phyloP scores from a whole-genome alignment of 768 basidiomycete genomes.

The Sporobolomyces phaffii region DNA sequence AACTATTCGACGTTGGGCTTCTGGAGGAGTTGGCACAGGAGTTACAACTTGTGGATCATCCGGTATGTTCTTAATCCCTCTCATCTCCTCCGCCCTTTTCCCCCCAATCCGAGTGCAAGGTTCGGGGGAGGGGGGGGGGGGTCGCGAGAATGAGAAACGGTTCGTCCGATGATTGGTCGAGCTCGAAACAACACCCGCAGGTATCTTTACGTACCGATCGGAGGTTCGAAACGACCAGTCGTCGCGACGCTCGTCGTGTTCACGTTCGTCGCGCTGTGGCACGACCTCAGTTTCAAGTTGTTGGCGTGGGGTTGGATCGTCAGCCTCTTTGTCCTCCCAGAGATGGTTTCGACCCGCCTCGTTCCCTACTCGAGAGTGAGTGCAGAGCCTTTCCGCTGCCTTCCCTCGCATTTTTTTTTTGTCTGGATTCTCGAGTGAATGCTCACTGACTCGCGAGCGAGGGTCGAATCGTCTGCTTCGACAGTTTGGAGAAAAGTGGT shows the following conservation, averaged over 20 bases:
- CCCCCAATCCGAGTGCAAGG: too few relatives aligned
- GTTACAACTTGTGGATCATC: slow-evolving; percentile 91
- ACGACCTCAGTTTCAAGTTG: slow-evolving; percentile 79
- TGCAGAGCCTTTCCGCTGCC: too few relatives aligned
- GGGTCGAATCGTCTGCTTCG: not conserved
- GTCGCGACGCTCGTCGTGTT: slow-evolving; percentile 73
- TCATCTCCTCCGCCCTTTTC: not conserved
- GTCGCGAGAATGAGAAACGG: too few relatives aligned
- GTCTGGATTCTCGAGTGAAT: too few relatives aligned
- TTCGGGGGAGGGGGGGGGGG: too few relatives aligned
- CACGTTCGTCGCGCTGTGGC: slow-evolving; percentile 96
- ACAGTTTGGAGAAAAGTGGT: slow-evolving; percentile 62
- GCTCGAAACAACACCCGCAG: too few relatives aligned
- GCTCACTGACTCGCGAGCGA: too few relatives aligned
- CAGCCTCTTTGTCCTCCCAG: slow-evolving; percentile 81
- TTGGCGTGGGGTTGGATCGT: slow-evolving; percentile 97
- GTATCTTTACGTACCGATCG: slow-evolving; percentile 90
- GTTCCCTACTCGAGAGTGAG: slow-evolving; percentile 63
- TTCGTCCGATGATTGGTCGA: too few relatives aligned
- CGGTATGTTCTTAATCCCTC: slow-evolving; percentile 52
- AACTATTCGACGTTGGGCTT: slow-evolving; percentile 90
- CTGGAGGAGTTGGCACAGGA: slow-evolving; percentile 95
- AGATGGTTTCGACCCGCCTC: slow-evolving; percentile 59
- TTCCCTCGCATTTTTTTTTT: too few relatives aligned
- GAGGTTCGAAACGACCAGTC: slow-evolving; percentile 57